These are phyloP conservation scores for Komagataella pseudopastoris DNA, from an alignment of 805 yeast genomes.

Conservation along the genomic window DNA sequence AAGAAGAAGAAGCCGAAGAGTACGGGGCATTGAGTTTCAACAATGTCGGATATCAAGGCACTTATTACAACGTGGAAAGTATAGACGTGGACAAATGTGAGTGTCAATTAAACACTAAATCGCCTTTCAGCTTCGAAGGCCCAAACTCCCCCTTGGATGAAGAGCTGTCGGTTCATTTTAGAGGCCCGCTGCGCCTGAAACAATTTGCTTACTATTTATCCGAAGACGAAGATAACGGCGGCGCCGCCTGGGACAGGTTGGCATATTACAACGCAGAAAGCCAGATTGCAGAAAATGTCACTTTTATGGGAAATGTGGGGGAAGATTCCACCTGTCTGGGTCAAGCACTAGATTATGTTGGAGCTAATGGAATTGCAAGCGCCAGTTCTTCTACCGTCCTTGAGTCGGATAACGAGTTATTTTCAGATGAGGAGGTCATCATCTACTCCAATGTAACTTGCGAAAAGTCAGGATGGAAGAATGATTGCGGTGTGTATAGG, in stretches of 20 bases:
- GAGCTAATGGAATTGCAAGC: conserved; percentile 33
- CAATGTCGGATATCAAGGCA: conserved; percentile 44
- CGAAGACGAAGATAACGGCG: conserved; percentile 18
- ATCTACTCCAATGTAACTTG: conserved; percentile 50
- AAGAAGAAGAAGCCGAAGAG: conserved; percentile 4
- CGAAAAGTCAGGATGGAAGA: conserved; percentile 33
- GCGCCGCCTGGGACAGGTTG: conserved; percentile 40
- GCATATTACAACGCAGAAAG: conserved; percentile 43
- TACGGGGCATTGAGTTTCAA: conserved; percentile 30
- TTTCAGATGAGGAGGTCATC: conserved; percentile 45
- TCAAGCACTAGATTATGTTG: conserved; percentile 51
- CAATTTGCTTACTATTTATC: conserved; percentile 52
- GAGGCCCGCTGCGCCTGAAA: conserved; percentile 56
- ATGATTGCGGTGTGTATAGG: conserved; percentile 68
- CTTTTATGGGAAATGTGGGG: conserved; percentile 57
- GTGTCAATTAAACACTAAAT: conserved; percentile 23
- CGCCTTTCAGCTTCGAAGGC: conserved; percentile 31
- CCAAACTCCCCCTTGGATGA: conserved; percentile 52
- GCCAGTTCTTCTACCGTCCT: conserved; percentile 36
- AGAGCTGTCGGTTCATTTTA: conserved; percentile 62
- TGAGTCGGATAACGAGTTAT: conserved; percentile 30
- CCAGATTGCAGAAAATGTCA: conserved; percentile 44
- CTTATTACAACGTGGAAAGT: conserved; percentile 30
- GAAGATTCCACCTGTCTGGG: conserved; percentile 51
- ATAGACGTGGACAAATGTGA: conserved; percentile 31